Evolutionary conservation across 306 rosid species (phyloP).

Genomic region (Adenanthera pavonina): DNA sequence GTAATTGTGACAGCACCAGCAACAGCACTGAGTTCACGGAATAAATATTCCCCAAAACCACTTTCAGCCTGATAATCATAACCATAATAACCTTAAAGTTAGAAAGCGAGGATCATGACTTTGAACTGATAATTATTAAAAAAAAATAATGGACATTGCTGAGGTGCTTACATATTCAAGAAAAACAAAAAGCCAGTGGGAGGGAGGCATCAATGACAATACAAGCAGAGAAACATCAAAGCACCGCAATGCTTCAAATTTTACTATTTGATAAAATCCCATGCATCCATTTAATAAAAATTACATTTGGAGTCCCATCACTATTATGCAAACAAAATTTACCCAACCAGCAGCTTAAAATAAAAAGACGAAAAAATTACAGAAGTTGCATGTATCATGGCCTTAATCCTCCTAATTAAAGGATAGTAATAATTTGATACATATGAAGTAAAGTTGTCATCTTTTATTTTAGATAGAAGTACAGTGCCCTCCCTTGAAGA

Average conservation of each 20-base stretch:
- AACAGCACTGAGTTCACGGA: slow-evolving; percentile 82
- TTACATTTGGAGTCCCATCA: not conserved
- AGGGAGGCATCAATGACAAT: not conserved
- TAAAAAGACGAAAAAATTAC: not conserved
- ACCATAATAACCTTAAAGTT: slow-evolving; percentile 24
- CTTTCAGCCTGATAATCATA: slow-evolving; percentile 62
- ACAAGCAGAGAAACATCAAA: not conserved
- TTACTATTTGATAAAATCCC: not conserved
- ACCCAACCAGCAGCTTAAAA: not conserved
- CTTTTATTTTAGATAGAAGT: not conserved
- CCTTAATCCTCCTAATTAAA: not conserved
- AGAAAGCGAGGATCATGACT: slow-evolving; percentile 35
- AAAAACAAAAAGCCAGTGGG: not conserved
- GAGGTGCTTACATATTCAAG: not conserved
- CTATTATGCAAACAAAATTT: not conserved
- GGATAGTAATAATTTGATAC: not conserved
- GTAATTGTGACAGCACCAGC: slow-evolving; percentile 92
- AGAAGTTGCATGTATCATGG: not conserved
- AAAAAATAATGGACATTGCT: slow-evolving; percentile 8
- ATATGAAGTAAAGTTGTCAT: not conserved
- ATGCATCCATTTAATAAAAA: not conserved
- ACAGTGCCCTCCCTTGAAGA: not conserved
- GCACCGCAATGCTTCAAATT: not conserved
- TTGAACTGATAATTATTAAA: slow-evolving; percentile 3
- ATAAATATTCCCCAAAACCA: slow-evolving; percentile 58